Conservation (phyloP, 2,329 filamentous ascomycete species). For the Leptographium galeiforme region DNA sequence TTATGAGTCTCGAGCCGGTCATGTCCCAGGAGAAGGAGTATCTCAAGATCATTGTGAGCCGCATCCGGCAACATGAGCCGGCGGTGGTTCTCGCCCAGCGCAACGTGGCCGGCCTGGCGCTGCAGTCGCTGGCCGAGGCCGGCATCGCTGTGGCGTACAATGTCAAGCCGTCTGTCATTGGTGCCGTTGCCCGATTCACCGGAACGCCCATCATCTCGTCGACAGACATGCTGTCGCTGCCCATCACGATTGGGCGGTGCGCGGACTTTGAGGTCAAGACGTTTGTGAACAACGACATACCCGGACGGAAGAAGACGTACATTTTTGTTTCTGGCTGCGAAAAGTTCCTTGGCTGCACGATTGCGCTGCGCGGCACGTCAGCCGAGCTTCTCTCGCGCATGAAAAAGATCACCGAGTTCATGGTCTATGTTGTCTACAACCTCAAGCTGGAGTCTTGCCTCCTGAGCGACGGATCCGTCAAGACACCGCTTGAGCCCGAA, state of each 20-base stretch:
- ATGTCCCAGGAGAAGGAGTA: conserved; percentile 96
- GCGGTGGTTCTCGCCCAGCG: conserved; percentile 85
- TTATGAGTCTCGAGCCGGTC: conserved; percentile 95
- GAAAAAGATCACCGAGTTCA: conserved; percentile 93
- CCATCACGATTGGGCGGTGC: conserved; percentile 65
- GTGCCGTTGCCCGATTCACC: conserved; percentile 84
- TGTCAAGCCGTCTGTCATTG: conserved; percentile 89
- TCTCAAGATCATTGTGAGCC: conserved; percentile 76
- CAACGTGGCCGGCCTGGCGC: conserved; percentile 78
- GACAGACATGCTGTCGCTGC: conserved; percentile 76
- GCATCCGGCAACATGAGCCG: conserved; percentile 75
- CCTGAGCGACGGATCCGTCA: conserved; percentile 82
- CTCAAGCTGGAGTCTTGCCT: conserved; percentile 89
- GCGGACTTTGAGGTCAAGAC: conserved; percentile 91
- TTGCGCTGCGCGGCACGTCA: conserved; percentile 73
- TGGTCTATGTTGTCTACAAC: conserved; percentile 98
- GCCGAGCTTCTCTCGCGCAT: conserved; percentile 59
- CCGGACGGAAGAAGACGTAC: conserved; percentile 78
- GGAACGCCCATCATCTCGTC: conserved; percentile 89
- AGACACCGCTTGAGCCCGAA: conserved; percentile 53
- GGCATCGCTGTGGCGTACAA: conserved; percentile 92
- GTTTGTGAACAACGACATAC: conserved; percentile 65
- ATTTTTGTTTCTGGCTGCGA: conserved; percentile 88
- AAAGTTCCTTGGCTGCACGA: conserved; percentile 85
- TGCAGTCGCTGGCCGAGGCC: conserved; percentile 76